Base-by-base conservation (phyloP, 2,329 filamentous ascomycete species). In the Fusarium illudens region DNA sequence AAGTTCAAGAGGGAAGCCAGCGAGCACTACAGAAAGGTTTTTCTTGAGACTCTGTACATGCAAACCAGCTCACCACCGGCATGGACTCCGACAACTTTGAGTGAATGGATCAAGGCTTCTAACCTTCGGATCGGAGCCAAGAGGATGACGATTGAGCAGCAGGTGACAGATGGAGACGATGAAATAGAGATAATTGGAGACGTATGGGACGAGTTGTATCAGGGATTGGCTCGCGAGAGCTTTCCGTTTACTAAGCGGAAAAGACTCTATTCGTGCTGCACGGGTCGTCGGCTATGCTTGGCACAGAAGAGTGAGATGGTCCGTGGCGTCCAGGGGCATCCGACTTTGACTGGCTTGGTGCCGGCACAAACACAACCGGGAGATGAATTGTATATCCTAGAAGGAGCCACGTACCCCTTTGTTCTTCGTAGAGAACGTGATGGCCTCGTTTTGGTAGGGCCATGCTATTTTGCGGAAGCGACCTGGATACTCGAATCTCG, bases 201-300 rank as follows among this genome's bases (percentile, higher is more conserved):
- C n/a, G n/a, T n/a, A 8, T 46, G 22, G 22, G 42, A 17, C 0
- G 17, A 17, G 7, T 9, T 46, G 1, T 4, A 12, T 3, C 2
- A 46, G 1, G 42, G 27, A 2, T 0, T 46, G 0, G 8, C 15
- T 9, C 2, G 15, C 0, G 42, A 46, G 3, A 46, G 9, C 0
- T 46, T 17, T 10, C 42, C 22, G 0, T 46, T 17, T 22, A 5
- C 22, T 1, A 46, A 46, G 42, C 6, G 15, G 15, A 46, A 46
- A 22, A 17, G 42, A 4, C 22, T 46, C 1, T 46, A 46, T 27
- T 27, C 42, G 5, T 46, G 42, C 4, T 46, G 42, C 10, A 46
- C 15, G 17, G 42, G 42, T 7, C 42, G 42, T 4, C 42, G 42
- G 6, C 42, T 46, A 5, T 13, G 42, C 10, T n/a, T n/a, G n/a